Evolutionary conservation across 306 rosid genomes (phyloP).

Genomic region (Dicorynia guianensis): DNA sequence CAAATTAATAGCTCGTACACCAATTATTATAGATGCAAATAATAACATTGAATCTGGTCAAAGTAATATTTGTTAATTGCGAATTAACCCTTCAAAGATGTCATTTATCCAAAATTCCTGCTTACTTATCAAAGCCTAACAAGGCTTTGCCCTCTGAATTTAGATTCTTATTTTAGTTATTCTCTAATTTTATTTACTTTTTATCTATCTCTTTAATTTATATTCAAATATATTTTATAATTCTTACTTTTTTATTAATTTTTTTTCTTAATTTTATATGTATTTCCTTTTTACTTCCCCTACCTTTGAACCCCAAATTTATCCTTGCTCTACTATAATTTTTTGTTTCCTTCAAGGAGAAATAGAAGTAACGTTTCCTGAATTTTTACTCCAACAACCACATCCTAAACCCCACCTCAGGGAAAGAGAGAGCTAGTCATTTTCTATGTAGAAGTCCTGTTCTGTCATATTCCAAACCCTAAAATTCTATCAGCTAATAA

Average conservation of each 20-base stretch:
- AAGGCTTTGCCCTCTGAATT: too few relatives aligned
- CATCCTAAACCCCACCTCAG: slow-evolving; percentile 46
- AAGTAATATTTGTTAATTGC: not conserved
- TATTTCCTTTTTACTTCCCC: too few relatives aligned
- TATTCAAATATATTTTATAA: too few relatives aligned
- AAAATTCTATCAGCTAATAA: slow-evolving; percentile 26
- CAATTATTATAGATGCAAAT: not conserved
- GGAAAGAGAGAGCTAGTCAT: slow-evolving; percentile 55
- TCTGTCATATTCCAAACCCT: slow-evolving; percentile 53
- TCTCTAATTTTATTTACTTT: too few relatives aligned
- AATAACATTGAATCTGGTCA: not conserved
- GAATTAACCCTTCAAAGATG: not conserved
- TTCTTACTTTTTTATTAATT: too few relatives aligned
- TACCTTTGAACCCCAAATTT: too few relatives aligned
- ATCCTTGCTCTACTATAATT: not conserved
- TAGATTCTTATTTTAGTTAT: too few relatives aligned
- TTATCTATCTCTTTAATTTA: too few relatives aligned
- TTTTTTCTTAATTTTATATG: too few relatives aligned
- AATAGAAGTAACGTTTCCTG: slow-evolving; percentile 51
- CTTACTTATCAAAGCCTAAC: not conserved
- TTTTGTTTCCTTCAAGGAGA: slow-evolving; percentile 15
- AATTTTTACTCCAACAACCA: slow-evolving; percentile 67
- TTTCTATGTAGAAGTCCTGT: slow-evolving; percentile 66
- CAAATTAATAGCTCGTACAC: not conserved
- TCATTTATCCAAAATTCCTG: not conserved